phyloP scores from a whole-genome alignment of 306 rosid genomes.

The Glycine tomentella region DNA sequence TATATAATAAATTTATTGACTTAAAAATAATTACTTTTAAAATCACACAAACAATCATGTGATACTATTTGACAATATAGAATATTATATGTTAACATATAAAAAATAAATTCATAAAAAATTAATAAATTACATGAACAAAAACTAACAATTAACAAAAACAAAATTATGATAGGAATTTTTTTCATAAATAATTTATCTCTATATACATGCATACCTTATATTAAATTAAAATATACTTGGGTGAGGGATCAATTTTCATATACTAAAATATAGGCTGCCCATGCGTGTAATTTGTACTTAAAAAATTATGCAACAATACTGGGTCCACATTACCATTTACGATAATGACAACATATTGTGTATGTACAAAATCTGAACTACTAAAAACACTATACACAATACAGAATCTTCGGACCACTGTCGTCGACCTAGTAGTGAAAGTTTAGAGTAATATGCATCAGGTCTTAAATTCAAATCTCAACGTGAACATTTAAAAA shows the following conservation, averaged over 20 bases:
- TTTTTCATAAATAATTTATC: neutral
- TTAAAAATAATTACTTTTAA: too few relatives aligned
- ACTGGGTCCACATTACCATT: constrained; percentile 5
- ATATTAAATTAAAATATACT: neutral
- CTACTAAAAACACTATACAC: neutral
- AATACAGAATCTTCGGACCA: neutral
- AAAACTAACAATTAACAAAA: too few relatives aligned
- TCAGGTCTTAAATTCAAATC: too few relatives aligned
- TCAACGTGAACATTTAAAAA: too few relatives aligned
- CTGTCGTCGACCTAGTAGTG: too few relatives aligned
- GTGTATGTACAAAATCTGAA: constrained; percentile 1
- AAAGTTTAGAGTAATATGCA: too few relatives aligned
- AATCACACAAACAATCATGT: too few relatives aligned
- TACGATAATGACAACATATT: neutral
- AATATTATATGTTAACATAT: too few relatives aligned
- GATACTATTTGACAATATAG: too few relatives aligned
- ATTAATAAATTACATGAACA: neutral
- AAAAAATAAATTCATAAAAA: too few relatives aligned
- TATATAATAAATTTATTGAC: too few relatives aligned
- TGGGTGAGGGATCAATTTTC: neutral
- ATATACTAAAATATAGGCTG: neutral
- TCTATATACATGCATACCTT: neutral
- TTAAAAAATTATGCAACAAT: neutral
- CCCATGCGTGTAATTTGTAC: neutral
- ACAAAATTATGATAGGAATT: neutral